Conservation (phyloP, 2,329 filamentous ascomycete genomes). For the Colletotrichum sp. region DNA sequence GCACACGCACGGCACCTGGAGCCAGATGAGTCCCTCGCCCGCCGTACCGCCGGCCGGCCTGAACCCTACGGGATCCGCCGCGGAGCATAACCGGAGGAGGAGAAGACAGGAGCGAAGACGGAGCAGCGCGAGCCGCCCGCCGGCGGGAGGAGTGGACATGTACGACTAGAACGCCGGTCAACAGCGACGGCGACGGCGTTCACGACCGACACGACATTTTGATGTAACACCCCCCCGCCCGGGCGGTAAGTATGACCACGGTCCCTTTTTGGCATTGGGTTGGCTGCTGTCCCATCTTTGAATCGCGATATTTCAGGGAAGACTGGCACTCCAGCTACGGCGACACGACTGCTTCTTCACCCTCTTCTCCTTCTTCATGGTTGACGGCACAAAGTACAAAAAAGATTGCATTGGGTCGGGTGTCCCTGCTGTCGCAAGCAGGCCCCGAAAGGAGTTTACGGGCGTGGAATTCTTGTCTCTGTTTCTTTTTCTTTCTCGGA, state of each 20-base stretch:
- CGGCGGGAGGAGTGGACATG: slow-evolving; percentile 40
- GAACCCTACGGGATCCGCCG: slow-evolving; percentile 39
- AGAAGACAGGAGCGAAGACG: slow-evolving; percentile 58
- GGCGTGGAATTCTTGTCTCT: neutral
- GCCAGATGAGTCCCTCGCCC: slow-evolving; percentile 54
- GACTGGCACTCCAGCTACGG: neutral
- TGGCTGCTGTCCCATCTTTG: neutral
- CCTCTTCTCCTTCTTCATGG: neutral
- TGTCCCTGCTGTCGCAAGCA: neutral
- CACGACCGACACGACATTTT: slow-evolving; percentile 10
- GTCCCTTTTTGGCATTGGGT: neutral
- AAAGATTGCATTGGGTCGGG: slow-evolving; percentile 12
- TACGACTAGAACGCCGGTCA: slow-evolving; percentile 32
- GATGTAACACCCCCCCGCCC: neutral
- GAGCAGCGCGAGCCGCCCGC: slow-evolving; percentile 42
- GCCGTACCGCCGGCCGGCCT: slow-evolving; percentile 33
- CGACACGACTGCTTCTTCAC: neutral
- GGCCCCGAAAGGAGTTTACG: slow-evolving; percentile 6
- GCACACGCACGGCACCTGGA: slow-evolving; percentile 57
- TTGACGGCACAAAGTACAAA: neutral
- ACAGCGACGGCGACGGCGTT: neutral
- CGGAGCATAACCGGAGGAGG: slow-evolving; percentile 56
- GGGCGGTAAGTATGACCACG: slow-evolving; percentile 2
- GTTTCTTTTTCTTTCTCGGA: neutral
- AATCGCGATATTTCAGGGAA: neutral